Evolutionary conservation across 148 eudicot species (phyloP).

Genomic region (Fagopyrum esculentum): DNA sequence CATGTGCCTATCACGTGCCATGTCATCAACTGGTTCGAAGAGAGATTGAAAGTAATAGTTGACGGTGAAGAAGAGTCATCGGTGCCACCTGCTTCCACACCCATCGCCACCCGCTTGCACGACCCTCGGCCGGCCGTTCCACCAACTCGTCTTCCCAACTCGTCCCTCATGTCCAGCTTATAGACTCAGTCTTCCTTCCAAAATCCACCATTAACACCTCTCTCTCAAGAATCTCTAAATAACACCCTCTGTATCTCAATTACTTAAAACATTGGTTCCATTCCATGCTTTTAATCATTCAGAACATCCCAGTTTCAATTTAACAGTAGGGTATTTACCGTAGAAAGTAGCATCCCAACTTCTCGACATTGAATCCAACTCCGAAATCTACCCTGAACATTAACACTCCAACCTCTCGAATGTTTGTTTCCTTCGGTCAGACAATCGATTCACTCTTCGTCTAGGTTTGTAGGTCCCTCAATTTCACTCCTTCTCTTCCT

Average conservation of each 20-base stretch:
- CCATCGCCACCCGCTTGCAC: too few relatives aligned
- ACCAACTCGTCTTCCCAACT: not conserved
- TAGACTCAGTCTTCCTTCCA: not conserved
- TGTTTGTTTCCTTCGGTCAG: constrained; percentile 63
- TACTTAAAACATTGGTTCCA: not conserved
- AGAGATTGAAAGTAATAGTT: too few relatives aligned
- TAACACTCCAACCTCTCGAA: not conserved
- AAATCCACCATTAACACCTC: not conserved
- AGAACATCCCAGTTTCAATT: not conserved
- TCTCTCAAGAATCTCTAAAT: not conserved
- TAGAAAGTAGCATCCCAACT: too few relatives aligned
- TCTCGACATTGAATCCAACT: too few relatives aligned
- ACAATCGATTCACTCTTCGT: constrained; percentile 65
- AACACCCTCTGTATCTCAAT: not conserved
- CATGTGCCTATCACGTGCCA: too few relatives aligned
- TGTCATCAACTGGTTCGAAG: too few relatives aligned
- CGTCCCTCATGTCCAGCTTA: not conserved
- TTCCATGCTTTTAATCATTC: not conserved
- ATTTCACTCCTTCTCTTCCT: constrained; percentile 34
- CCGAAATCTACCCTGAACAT: too few relatives aligned
- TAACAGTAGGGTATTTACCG: too few relatives aligned
- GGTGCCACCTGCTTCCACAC: too few relatives aligned
- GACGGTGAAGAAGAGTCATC: too few relatives aligned
- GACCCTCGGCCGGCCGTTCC: too few relatives aligned
- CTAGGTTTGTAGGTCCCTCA: constrained; percentile 38